Base-by-base conservation (phyloP, 495 filamentous ascomycete genomes). In the Durotheca rogersii region DNA sequence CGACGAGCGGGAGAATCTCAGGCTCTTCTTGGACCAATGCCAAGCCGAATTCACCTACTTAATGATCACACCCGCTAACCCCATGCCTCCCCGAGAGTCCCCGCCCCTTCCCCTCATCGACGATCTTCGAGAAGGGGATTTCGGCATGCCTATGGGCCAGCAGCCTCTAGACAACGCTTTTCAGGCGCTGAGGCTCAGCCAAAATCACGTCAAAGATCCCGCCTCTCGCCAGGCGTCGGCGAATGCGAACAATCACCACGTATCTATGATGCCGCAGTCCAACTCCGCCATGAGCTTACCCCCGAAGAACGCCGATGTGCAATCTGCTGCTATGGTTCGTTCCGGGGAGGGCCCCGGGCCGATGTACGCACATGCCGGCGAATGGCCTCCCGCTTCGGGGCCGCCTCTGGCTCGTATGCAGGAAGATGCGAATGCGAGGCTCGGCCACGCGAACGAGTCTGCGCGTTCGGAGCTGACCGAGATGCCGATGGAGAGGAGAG, bases 31-130 rank as follows among this genome's bases (percentile, higher is more conserved):
- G 38, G 81, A 83, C 54, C 80, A 82, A 51, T 82, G 81, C 48
- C 72, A 81, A 49, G 72, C 78, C 47, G 81, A 84, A 51, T 81
- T 84, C 42, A 80, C 80, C n/a, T 83, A 85, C 51, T 69, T 84
- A 6, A 80, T 83, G 76, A 72, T 80, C 10, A 80, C 80, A 2
- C 81, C 81, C 4, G 78, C 81, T 38, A 83, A 81, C 55, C 80
- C 81, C 16, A 64, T 76, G n/a, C 77, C 81, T 9, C 81, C 81
- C 3, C 67, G 75, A 58, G 77, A 80, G 32, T 75, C 74, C 7
- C 74, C 73, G 5, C 76, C 77, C 10, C 62, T 74, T 10, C 73
- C 73, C 6, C 58, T 75, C 21, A 66, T 75, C 7, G 76, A 78
- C 34, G 68, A 78, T 36, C 41, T 77, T n/a, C 64, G 74, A 25